Evolutionary conservation across 2,329 filamentous ascomycete genomes (phyloP), one percentile per base, ranked within the genome.

Genomic region (Diaporthe helianthi): DNA sequence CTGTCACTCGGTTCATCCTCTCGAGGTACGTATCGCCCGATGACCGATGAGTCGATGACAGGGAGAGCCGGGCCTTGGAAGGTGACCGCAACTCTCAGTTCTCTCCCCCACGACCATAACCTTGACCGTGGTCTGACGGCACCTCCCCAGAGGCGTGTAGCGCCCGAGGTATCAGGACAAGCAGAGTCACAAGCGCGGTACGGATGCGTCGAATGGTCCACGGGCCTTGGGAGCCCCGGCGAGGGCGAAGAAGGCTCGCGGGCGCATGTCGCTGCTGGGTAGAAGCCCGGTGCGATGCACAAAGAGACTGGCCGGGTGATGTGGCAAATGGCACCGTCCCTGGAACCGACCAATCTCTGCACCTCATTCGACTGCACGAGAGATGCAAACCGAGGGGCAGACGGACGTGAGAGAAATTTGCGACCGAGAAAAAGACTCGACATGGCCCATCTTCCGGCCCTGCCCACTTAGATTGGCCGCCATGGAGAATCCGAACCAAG

Each of bases 301-400:
- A 79, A 55, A 46, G 55, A 58, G 44, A 64, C 74, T 78, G 76
- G 79, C 80, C 79, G 76, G 77, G 77, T 79, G 78, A 79, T 78
- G 81, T 83, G 81, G 81, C 81, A 78, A 82, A 80, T 81, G 78
- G 78, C 76, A 79, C 79, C 79, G 78, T 75, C 73, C 75, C 13
- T 47, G 73, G 76, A 76, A 36, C 24, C 49, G 76, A 77, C 79
- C 79, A 81, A 80, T 81, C 76, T 79, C 76, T 76, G 67, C 26
- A 58, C 51, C 44, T 44, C 31, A 58, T 29, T 74, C 73, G 75
- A 73, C 76, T 74, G 77, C 78, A 74, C 60, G 60, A 70, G 46
- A 73, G 70, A 74, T 66, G 74, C 71, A 71, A 71, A 73, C 72
- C 66, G 73, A 72, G 70, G 69, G 69, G 66, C 61, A 54, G 66